Evolutionary conservation across 1,284 basidiomycete genomes (phyloP), one percentile per base, ranked within the genome.

Genomic region (Trichosporon sp.): DNA sequence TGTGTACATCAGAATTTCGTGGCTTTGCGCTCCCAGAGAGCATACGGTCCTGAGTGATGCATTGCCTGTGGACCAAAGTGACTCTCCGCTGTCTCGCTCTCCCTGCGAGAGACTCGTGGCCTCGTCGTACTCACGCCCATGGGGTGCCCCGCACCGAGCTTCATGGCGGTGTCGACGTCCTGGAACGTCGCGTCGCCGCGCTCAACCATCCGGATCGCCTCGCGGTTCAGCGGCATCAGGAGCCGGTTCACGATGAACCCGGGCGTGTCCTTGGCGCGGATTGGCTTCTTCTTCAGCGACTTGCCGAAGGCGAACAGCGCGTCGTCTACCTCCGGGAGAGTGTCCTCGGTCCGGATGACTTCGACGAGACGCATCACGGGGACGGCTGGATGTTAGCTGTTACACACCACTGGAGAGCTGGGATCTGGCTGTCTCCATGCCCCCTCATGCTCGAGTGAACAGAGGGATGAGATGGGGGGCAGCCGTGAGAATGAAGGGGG

Each of bases 141-240:
- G 6, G 64, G 83, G 73, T 84, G 81, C 8, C 87, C 87, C 3
- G 87, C 87, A n/a, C 88, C 88, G 14, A 88, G 83, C 79, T 88
- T 87, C 88, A 88, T 88, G 19, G 87, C 88, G 12, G 83, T 85
- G 77, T 88, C 88, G 68, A 88, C 84, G 78, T 88, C 88, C 78
- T 87, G 83, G 5, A 85, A 79, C 2, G 86, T 85, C 0, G 87
- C 88, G 67, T 88, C 88, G 7, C 87, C 87, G 37, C 88, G 83
- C 77, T 88, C 87, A n/a, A 87, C 83, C 84, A 88, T 87, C 35
- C 86, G 79, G 68, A 88, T 85, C 0, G 87, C 86, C 77, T 88
- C 88, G 35, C 83, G 81, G 80, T 87, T 83, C 79, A 87, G 87
- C 1, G 86, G 86, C 14, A 88, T 85, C 21, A 86, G 76, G 7